A percentile compares a stretch with the other conserved stretches of the same genome.
Evolutionary conservation across 371 early-diverging fungal genomes (phyloP).

Genomic region (Apophysomyces trapeziformis): DNA sequence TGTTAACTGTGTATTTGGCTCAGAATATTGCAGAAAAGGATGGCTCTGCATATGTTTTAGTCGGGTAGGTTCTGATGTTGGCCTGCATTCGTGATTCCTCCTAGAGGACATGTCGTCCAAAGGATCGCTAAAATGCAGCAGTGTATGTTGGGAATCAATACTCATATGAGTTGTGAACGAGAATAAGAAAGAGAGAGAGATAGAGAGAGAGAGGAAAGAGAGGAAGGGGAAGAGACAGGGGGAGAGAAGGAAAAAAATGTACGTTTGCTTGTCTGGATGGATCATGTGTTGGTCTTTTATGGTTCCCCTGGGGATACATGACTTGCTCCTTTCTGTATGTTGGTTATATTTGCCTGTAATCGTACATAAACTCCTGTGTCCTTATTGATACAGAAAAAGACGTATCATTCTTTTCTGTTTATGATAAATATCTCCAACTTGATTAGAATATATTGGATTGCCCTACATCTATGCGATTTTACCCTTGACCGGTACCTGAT

Average conservation of each 20-base stretch:
- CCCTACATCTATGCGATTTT: too few species aligned
- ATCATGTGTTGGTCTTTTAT: conserved; percentile 5
- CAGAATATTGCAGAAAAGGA: conserved; percentile 24
- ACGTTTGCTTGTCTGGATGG: background rate
- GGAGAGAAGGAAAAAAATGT: background rate
- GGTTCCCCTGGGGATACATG: background rate
- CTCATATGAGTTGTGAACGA: conserved; percentile 8
- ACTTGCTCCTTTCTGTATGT: background rate
- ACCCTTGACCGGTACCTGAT: too few species aligned
- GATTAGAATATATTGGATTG: too few species aligned
- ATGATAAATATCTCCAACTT: too few species aligned
- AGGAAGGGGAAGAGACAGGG: background rate
- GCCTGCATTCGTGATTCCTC: conserved; percentile 2
- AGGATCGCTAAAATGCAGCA: conserved; percentile 8
- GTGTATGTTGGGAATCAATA: background rate
- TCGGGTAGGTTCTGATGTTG: conserved; percentile 6
- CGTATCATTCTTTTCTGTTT: too few species aligned
- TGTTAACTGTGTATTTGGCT: conserved; percentile 5
- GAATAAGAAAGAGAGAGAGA: conserved; percentile 14
- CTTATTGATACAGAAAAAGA: too few species aligned
- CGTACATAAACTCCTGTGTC: too few species aligned
- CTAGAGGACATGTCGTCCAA: conserved; percentile 11
- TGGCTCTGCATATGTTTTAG: conserved; percentile 36
- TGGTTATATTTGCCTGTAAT: background rate
- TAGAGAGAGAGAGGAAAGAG: conserved; percentile 13